A percentile compares a stretch with the other conserved stretches of the same genome.
phyloP scores from a whole-genome alignment of 345 rosid genomes.

The Limnanthes douglasii region DNA sequence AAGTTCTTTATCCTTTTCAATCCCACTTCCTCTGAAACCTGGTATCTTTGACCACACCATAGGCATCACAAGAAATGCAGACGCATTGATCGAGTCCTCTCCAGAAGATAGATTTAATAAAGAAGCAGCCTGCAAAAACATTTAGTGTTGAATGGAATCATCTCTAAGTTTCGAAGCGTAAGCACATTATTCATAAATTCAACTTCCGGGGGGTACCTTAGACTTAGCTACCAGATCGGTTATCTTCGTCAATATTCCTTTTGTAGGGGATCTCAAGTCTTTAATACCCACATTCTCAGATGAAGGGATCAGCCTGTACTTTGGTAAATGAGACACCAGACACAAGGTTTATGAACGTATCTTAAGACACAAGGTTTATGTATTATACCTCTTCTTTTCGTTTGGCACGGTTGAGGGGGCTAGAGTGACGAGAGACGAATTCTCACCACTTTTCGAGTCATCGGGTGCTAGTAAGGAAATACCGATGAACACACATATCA shows the following conservation, averaged over 20 bases:
- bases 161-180: neutral
- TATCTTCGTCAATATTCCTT: slow-evolving; percentile 38
- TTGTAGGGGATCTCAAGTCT: slow-evolving; percentile 43
- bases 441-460: slow-evolving; percentile 70
- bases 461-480: slow-evolving; percentile 93
- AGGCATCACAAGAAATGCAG: slow-evolving; percentile 92
- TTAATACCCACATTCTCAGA: slow-evolving; percentile 39
- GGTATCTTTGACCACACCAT: slow-evolving; percentile 92
- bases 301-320: slow-evolving; percentile 42
- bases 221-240: slow-evolving; percentile 46
- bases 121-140: slow-evolving; percentile 50
- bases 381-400: slow-evolving; percentile 58
- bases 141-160: neutral
- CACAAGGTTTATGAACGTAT: too few species aligned
- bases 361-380: neutral
- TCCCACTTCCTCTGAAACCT: slow-evolving; percentile 60
- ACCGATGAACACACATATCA: slow-evolving; percentile 76
- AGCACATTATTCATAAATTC: neutral
- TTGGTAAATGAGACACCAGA: too few species aligned
- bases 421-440: slow-evolving; percentile 30
- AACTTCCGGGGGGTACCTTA: slow-evolving; percentile 44
- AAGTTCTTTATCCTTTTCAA: slow-evolving; percentile 50
- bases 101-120: slow-evolving; percentile 57
- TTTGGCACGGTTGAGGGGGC: slow-evolving; percentile 35
- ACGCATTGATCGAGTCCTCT: slow-evolving; percentile 90